Conservation (phyloP, 441 rosid species). For the Cnidoscolus chayamansa region DNA sequence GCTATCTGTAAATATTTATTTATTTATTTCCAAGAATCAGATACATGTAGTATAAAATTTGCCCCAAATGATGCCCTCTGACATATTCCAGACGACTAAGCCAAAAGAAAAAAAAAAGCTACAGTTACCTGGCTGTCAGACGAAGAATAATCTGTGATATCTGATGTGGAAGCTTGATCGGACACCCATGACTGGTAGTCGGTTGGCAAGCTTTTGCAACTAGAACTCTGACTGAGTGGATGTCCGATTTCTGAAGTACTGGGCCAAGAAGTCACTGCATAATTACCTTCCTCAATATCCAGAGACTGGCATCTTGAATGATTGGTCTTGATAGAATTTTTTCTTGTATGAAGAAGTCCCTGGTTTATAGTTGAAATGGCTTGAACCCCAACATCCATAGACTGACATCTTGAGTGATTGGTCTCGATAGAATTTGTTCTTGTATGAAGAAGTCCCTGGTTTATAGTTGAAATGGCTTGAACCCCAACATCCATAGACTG, state of each 20-base stretch:
- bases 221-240: slow-evolving; percentile 40
- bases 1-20: background rate
- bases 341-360: slow-evolving; percentile 27
- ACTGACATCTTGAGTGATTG: slow-evolving; percentile 33
- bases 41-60: background rate
- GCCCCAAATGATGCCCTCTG: background rate
- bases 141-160: slow-evolving; percentile 42
- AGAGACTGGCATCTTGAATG: slow-evolving; percentile 40
- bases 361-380: slow-evolving; percentile 28
- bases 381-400: slow-evolving; percentile 38
- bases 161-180: slow-evolving; percentile 56
- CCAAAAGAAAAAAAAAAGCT: slow-evolving; percentile 15
- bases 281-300: slow-evolving; percentile 39
- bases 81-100: background rate
- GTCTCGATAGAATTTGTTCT: slow-evolving; percentile 34
- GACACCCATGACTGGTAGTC: slow-evolving; percentile 47
- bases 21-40: background rate
- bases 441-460: slow-evolving; percentile 29
- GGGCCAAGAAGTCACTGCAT: slow-evolving; percentile 35
- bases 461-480: slow-evolving; percentile 23
- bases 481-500: slow-evolving; percentile 43
- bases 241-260: slow-evolving; percentile 35
- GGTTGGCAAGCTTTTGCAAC: slow-evolving; percentile 41
- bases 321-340: slow-evolving; percentile 31
- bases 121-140: slow-evolving; percentile 44